Evolutionary conservation across 1,284 basidiomycete genomes (phyloP).

Genomic region (Anthracocystis setariae): DNA sequence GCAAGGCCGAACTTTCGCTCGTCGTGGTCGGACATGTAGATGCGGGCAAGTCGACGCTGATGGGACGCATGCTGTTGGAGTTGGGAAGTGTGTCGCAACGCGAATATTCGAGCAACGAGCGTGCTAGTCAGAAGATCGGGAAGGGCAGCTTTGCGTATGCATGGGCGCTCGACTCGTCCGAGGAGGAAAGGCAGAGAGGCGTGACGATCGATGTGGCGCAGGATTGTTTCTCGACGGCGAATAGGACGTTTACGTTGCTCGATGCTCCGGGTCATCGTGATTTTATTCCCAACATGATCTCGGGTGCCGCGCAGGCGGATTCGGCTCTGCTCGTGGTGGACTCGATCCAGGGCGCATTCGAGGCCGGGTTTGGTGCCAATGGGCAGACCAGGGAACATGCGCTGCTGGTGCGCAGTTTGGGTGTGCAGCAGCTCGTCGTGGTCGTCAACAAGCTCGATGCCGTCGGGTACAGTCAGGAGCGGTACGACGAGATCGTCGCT

Average conservation of each 20-base stretch:
- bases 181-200: conserved; percentile 91
- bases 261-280: conserved; percentile 97
- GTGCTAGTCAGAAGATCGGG: conserved; percentile 88
- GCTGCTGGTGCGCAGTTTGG: conserved; percentile 88
- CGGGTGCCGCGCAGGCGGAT: conserved; percentile 95
- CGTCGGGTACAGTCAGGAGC: conserved; percentile 76
- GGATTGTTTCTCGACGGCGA: conserved; percentile 80
- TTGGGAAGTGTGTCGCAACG: conserved; percentile 88
- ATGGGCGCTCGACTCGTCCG: conserved; percentile 93
- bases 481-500: conserved; percentile 85
- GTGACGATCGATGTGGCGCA: conserved; percentile 97
- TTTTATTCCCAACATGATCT: conserved; percentile 99
- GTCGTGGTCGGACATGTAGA: conserved; percentile 99
- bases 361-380: conserved; percentile 90
- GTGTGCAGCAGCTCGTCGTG: conserved; percentile 91
- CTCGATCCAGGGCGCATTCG: conserved; percentile 88
- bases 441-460: conserved; percentile 93
- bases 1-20: conserved; percentile 81
- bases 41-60: conserved; percentile 96
- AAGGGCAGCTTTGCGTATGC: conserved; percentile 97
- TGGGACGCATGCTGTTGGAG: conserved; percentile 93
- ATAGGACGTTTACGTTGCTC: conserved; percentile 86
- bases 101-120: conserved; percentile 83
- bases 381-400: conserved; percentile 98
- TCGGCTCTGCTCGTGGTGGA: conserved; percentile 95